phyloP scores from a whole-genome alignment of 2,329 filamentous ascomycete genomes.

The Penicillium brasilianum region DNA sequence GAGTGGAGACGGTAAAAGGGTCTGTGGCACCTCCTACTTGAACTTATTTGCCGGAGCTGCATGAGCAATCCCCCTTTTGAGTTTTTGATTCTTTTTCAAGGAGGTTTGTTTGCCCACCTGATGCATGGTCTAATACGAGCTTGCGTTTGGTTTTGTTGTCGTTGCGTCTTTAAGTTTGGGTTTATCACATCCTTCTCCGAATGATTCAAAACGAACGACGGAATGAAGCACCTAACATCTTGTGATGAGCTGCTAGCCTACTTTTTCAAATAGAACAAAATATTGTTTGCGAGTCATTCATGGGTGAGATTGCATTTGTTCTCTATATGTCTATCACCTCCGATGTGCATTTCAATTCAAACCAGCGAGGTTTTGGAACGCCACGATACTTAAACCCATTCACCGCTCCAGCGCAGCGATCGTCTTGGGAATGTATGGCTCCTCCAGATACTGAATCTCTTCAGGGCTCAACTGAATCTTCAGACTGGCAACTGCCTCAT shows the following conservation, averaged over 20 bases:
- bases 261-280: too few species aligned
- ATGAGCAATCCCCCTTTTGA: background rate
- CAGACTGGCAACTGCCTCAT: constrained; percentile 61
- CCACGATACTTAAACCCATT: background rate
- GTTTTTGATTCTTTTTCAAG: background rate
- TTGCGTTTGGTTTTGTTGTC: background rate
- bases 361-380: background rate
- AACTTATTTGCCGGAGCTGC: background rate
- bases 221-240: background rate
- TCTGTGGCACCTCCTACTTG: background rate
- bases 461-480: constrained; percentile 59
- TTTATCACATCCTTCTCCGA: background rate
- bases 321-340: background rate
- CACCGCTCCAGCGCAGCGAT: constrained; percentile 36
- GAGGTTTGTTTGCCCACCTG: background rate
- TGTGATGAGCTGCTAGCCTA: background rate
- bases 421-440: constrained; percentile 62
- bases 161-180: background rate
- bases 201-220: background rate
- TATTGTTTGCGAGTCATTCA: background rate
- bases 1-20: background rate
- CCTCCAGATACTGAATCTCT: constrained; percentile 66
- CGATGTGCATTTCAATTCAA: background rate
- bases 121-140: background rate
- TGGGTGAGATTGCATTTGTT: background rate